These are phyloP conservation scores for Theobroma cacao DNA, from an alignment of 345 rosid species.

Conservation along the genomic window DNA sequence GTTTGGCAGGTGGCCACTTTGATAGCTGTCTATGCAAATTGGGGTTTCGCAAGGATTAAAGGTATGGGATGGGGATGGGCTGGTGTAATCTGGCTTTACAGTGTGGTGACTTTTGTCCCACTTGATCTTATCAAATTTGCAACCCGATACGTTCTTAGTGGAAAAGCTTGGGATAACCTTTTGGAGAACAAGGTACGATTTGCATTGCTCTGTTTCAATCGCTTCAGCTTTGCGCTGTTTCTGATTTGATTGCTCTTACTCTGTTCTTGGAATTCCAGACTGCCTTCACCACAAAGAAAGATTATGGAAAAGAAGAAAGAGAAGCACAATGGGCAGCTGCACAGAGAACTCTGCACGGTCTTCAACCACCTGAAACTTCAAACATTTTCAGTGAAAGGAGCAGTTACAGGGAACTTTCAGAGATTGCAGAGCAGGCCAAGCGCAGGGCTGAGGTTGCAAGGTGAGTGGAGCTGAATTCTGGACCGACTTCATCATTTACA, in stretches of 20 bases:
- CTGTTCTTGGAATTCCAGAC: conserved; percentile 39
- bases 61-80: conserved; percentile 98
- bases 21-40: conserved; percentile 80
- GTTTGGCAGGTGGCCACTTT: conserved; percentile 62
- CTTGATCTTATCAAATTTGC: conserved; percentile 75
- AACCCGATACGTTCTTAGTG: conserved; percentile 66
- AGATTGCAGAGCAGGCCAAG: conserved; percentile 98
- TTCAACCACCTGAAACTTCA: conserved; percentile 65
- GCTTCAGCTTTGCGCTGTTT: background rate
- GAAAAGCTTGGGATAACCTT: conserved; percentile 82
- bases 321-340: conserved; percentile 97
- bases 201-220: background rate
- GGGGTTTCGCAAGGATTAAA: conserved; percentile 65
- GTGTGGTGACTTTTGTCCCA: conserved; percentile 66
- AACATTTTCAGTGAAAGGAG: conserved; percentile 53
- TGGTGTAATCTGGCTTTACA: conserved; percentile 90
- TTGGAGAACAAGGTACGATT: conserved; percentile 70
- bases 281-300: conserved; percentile 88
- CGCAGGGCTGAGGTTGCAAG: conserved; percentile 95
- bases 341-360: conserved; percentile 92
- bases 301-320: conserved; percentile 87
- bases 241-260: conserved; percentile 1
- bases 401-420: conserved; percentile 81
- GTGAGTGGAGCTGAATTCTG: too few relatives aligned
- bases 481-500: too few relatives aligned